Evolutionary conservation across 108 stramenopile genomes (phyloP), one percentile per base, ranked within the genome.

Genomic region (Epithemia pelagica): DNA sequence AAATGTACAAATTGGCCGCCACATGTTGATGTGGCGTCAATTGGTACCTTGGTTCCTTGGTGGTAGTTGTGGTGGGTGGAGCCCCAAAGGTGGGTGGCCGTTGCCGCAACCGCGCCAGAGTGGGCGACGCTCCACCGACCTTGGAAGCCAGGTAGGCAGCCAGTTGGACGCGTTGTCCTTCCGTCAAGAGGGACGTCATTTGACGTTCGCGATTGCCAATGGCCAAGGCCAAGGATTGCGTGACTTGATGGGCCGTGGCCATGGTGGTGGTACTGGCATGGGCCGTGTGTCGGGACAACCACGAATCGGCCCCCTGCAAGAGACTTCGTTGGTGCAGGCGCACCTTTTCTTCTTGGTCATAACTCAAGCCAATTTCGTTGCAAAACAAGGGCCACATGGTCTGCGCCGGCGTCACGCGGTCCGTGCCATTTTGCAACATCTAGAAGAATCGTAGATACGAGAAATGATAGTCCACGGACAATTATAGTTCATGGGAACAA

Each of bases 321-420:
- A 84, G 65, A 10, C 72, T 67, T 54, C 85, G 66, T 64, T 96
- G 92, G 54, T 77, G 78, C 1, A 37, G 65, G 28, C 93, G 85
- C 8, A 95, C 75, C 59, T 81, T 79, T 65, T 95, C 97, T 67
- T 98, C 95, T 66, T 96, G 96, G 30, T 95, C 95, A 59, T 92
- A 93, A 8, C 88, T 89, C 7, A 98, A 69, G 27, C 85, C 80
- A 62, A 96, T 78, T 80, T 98, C 97, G 46, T 92, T 78, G 69
- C 96, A 96, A 7, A 98, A 59, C 27, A 95, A 69, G 7, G 94
- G 92, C 97, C 97, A 98, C 86, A 98, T 94, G 20, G 82, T 81
- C 31, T 80, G 76, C 19, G 78, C 33, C 20, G 88, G 86, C 21
- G 88, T 65, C 22, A 77, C 86, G 27, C 74, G 65, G 56, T 85